phyloP scores from a whole-genome alignment of 305 asterid genomes.

The Solanum aculeatissimum region DNA sequence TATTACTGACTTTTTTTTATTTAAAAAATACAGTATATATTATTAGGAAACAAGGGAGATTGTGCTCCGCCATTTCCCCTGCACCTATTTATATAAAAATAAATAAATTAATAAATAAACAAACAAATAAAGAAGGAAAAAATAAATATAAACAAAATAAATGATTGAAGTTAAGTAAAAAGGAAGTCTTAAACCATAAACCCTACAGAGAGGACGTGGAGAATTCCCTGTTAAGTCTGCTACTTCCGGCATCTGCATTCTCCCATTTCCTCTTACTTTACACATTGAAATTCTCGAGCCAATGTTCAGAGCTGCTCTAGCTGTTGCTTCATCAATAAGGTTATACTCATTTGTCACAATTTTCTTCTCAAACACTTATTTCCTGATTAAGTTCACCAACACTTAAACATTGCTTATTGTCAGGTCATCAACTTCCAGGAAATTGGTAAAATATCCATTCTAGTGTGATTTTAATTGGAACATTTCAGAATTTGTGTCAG shows the following conservation, averaged over 20 bases:
- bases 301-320: slow-evolving; percentile 57
- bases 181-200: neutral
- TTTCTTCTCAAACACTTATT: neutral
- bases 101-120: no score
- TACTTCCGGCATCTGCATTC: neutral
- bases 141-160: neutral
- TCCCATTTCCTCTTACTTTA: neutral
- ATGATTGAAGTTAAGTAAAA: neutral
- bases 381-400: neutral
- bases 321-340: slow-evolving; percentile 57
- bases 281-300: neutral
- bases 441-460: slow-evolving; percentile 27
- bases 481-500: neutral
- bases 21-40: no score
- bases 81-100: no score
- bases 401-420: neutral
- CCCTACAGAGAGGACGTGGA: neutral
- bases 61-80: no score
- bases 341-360: neutral
- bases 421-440: slow-evolving; percentile 62
- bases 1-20: no score
- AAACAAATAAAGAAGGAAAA: neutral
- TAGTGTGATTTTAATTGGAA: neutral
- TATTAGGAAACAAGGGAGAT: no score
- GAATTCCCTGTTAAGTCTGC: neutral